phyloP scores from a whole-genome alignment of 2,329 filamentous ascomycete species.

The Cladophialophora immunda region DNA sequence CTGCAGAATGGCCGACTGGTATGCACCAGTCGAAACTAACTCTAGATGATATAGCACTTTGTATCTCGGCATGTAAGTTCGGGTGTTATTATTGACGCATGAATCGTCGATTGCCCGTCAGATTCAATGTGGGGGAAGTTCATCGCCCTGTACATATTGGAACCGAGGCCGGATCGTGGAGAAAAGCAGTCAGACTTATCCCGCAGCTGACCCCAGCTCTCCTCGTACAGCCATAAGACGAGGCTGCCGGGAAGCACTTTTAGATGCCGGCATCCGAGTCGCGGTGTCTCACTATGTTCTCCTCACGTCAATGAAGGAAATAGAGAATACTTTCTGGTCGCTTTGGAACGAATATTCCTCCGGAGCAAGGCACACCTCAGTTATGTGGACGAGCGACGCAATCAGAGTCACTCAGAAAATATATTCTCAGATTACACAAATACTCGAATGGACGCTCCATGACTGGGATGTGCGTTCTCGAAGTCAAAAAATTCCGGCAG shows the following conservation, averaged over 20 bases:
- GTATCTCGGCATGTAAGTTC: neutral
- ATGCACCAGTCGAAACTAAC: neutral
- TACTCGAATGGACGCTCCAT: too few species aligned
- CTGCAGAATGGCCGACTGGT: neutral
- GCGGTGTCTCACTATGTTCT: neutral
- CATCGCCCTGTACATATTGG: neutral
- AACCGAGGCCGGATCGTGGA: neutral
- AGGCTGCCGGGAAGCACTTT: neutral
- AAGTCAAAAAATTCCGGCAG: too few species aligned
- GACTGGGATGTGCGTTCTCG: too few species aligned
- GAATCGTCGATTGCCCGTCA: slow-evolving; percentile 7
- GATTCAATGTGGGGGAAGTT: neutral
- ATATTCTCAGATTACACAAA: too few species aligned
- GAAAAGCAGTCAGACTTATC: neutral
- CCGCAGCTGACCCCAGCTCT: neutral
- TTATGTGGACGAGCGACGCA: too few species aligned
- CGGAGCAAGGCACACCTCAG: too few species aligned
- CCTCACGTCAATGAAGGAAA: neutral
- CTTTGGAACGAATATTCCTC: too few species aligned
- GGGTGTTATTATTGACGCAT: neutral
- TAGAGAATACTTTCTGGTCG: too few species aligned
- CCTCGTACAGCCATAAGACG: neutral
- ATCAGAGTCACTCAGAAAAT: too few species aligned
- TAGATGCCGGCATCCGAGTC: neutral
- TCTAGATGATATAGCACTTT: neutral